Conservation (phyloP, 306 rosid genomes). For the Sicyos edulis region DNA sequence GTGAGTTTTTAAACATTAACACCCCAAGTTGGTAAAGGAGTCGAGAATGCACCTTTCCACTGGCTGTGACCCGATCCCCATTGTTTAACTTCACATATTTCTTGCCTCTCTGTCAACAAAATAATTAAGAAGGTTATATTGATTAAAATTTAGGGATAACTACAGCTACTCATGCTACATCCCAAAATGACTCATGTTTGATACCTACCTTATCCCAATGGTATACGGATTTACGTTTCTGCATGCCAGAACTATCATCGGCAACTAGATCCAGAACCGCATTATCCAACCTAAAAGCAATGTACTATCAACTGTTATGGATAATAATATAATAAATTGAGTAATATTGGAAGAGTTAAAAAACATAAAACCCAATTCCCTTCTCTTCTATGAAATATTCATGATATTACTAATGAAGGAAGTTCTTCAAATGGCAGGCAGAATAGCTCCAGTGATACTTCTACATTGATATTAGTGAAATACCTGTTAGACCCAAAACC, state of each 20-base stretch:
- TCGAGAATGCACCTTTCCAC: constrained; percentile 66
- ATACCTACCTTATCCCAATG: constrained; percentile 87
- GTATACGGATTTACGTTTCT: constrained; percentile 72
- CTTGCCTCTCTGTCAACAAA: constrained; percentile 69
- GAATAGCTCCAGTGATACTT: background rate
- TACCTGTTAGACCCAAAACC: constrained; percentile 78
- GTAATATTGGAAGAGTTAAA: background rate
- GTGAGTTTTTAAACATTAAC: background rate
- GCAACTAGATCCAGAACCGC: constrained; percentile 90
- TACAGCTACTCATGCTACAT: background rate
- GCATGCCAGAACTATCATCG: constrained; percentile 72
- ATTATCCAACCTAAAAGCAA: constrained; percentile 56
- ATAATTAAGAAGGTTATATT: background rate
- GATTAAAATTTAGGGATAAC: constrained; percentile 12
- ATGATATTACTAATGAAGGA: no score
- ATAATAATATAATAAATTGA: background rate
- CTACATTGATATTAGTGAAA: background rate
- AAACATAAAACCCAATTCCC: background rate
- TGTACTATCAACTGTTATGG: background rate
- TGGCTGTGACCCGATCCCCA: constrained; percentile 84
- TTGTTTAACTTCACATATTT: constrained; percentile 78
- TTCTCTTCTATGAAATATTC: background rate
- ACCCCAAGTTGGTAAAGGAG: background rate
- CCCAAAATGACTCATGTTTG: background rate
- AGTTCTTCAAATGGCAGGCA: background rate